Base-by-base conservation (phyloP, 441 rosid genomes). In the Gossypium aridum region DNA sequence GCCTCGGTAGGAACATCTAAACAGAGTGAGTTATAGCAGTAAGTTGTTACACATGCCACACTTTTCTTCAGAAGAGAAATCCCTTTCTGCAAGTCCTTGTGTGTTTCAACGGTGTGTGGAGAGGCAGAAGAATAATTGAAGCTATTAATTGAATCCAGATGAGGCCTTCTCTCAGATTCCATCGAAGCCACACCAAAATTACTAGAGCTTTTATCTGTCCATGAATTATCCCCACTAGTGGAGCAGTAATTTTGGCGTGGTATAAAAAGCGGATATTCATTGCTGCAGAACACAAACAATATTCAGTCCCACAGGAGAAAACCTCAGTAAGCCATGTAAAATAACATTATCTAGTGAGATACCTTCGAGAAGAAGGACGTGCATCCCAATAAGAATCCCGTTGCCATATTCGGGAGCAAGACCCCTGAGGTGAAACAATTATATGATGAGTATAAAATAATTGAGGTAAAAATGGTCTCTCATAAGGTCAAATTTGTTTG, bases 371-470 rank as follows among this genome's bases (percentile, higher is more conserved):
- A 73, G 97, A 90, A 54, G 98, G 97, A 63, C 91, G 85, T 45
- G 97, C 79, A 76, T 91, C 86, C 97, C 97, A 87, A 79, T 91
- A 95, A 66, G 98, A 93, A 86, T 92, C 89, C 64, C 97, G 88
- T 77, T 95, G 97, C 98, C 99, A 95, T 80, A 93, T 93, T 65
- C 97, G 84, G 49, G 99, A 95, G 82, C 97, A 90, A 72, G 99
- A 95, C 69, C 97, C 99, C 98, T 95, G 83, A 77, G 71, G 43
- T n/a, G 73, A 73, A 71, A 76, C 68, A 59, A 74, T 64, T 37
- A 22, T 34, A 70, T 28, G 56, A 57, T 75, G 23, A 75, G 45
- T 55, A 74, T 20, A 23, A 64, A 60, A 66, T 43, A 56, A 22
- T 22, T 14, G 9, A 64, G 20, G 57, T 10, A 28, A 39, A 23